phyloP scores from a whole-genome alignment of 2,329 filamentous ascomycete genomes.

The Chrysosporium queenslandicum region DNA sequence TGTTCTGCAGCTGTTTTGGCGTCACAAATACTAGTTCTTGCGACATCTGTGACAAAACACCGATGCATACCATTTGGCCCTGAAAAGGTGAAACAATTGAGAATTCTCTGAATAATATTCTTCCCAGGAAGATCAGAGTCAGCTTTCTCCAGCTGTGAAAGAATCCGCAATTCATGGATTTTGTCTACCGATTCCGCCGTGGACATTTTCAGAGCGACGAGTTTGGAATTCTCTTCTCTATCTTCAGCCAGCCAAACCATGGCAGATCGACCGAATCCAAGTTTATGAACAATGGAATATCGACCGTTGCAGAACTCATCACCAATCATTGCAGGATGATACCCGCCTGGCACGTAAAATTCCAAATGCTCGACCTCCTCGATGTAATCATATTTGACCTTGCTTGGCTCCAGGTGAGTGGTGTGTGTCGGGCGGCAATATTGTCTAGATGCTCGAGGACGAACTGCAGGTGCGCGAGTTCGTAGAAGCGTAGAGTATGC shows the following conservation, averaged over 20 bases:
- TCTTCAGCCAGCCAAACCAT: conserved; percentile 9
- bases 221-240: neutral
- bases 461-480: neutral
- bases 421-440: neutral
- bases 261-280: conserved; percentile 4
- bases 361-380: conserved; percentile 5
- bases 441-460: neutral
- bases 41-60: conserved; percentile 19
- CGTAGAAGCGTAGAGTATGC: neutral
- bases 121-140: conserved; percentile 10
- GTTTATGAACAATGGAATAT: conserved; percentile 9
- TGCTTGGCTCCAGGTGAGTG: conserved; percentile 11
- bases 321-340: conserved; percentile 6
- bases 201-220: conserved; percentile 11
- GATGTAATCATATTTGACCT: conserved; percentile 3
- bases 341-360: neutral
- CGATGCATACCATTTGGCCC: conserved; percentile 22
- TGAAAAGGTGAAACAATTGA: conserved; percentile 23
- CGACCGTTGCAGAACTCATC: conserved; percentile 5
- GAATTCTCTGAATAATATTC: conserved; percentile 16
- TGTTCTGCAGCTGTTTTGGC: conserved; percentile 17
- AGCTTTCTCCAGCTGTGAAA: neutral
- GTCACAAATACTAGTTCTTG: conserved; percentile 17
- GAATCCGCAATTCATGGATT: neutral
- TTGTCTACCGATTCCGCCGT: conserved; percentile 7